phyloP scores from a whole-genome alignment of 1,284 basidiomycete species.

The Leccinum griseonigrum region DNA sequence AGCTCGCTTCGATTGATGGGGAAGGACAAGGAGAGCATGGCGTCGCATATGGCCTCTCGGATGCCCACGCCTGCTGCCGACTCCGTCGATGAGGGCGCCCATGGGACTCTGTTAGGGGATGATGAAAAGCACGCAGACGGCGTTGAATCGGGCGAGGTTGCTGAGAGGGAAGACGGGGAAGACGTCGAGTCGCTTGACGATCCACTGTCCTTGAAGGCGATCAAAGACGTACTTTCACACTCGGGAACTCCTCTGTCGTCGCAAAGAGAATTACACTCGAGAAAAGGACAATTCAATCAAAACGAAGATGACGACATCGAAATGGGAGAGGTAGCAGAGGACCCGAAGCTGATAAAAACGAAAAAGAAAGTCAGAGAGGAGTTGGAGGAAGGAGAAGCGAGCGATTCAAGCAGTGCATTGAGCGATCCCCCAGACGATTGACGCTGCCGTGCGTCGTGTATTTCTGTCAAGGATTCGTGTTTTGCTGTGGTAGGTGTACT shows the following conservation, averaged over 20 bases:
- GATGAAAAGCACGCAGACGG: conserved; percentile 43
- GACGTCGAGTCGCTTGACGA: conserved; percentile 37
- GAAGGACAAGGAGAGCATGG: conserved; percentile 52
- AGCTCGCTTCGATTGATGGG: conserved; percentile 60
- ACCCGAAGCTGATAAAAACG: conserved; percentile 45
- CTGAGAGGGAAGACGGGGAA: conserved; percentile 38
- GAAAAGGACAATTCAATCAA: conserved; percentile 23
- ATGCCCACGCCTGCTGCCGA: conserved; percentile 51
- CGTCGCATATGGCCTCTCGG: conserved; percentile 42
- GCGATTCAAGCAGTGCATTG: conserved; percentile 70
- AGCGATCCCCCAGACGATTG: conserved; percentile 60
- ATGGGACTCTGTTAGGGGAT: conserved; percentile 28
- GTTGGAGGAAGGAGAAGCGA: conserved; percentile 80
- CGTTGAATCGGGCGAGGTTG: conserved; percentile 34
- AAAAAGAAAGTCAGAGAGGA: conserved; percentile 64
- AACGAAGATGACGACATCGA: conserved; percentile 64
- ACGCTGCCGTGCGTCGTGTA: conserved; percentile 7
- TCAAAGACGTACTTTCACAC: conserved; percentile 36
- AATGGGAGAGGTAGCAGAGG: conserved; percentile 83
- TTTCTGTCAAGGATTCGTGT: conserved; percentile 15
- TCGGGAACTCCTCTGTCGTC: conserved; percentile 32
- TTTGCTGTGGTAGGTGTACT: conserved; percentile 39
- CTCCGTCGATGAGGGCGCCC: conserved; percentile 25
- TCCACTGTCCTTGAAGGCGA: conserved; percentile 34
- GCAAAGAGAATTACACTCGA: conserved; percentile 22